phyloP scores from a whole-genome alignment of 495 filamentous ascomycete genomes.

The Penicillium pancosmium region DNA sequence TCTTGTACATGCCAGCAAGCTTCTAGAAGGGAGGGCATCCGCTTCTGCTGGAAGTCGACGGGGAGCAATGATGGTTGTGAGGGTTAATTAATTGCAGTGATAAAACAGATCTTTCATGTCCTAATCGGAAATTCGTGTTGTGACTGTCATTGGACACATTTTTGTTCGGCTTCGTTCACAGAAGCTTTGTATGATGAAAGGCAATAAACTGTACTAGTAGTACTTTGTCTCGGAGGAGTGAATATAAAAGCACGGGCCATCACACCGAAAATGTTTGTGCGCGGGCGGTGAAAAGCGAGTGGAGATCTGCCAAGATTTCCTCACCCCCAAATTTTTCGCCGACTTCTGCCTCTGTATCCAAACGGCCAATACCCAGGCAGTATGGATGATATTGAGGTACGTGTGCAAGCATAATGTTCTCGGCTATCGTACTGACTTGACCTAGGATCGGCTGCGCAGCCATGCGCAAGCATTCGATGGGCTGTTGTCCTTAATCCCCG shows the following conservation, averaged over 20 bases:
- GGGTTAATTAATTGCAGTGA: slow-evolving; percentile 25
- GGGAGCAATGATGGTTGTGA: slow-evolving; percentile 41
- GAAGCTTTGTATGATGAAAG: too few relatives aligned
- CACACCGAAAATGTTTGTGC: slow-evolving; percentile 20
- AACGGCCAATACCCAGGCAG: slow-evolving; percentile 15
- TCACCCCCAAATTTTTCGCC: slow-evolving; percentile 46
- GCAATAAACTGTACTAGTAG: too few relatives aligned
- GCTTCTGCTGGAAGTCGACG: slow-evolving; percentile 28
- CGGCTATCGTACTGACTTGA: slow-evolving; percentile 14
- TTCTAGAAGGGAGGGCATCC: slow-evolving; percentile 33
- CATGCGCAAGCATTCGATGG: slow-evolving; percentile 89
- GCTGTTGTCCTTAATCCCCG: slow-evolving; percentile 88
- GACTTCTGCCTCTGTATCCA: slow-evolving; percentile 7
- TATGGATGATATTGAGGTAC: slow-evolving; percentile 54
- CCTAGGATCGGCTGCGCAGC: slow-evolving; percentile 77
- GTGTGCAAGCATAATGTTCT: slow-evolving; percentile 16
- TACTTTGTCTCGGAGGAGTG: not conserved
- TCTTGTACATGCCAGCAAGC: slow-evolving; percentile 31
- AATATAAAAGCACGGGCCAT: slow-evolving; percentile 22
- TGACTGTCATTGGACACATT: not conserved
- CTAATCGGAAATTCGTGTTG: not conserved
- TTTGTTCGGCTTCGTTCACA: not conserved
- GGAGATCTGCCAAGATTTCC: slow-evolving; percentile 48
- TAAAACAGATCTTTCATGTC: not conserved
- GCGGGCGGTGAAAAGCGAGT: slow-evolving; percentile 42